Percentiles rank a stretch among this genome's conserved stretches.
These are phyloP conservation scores for Candida broadrunensis DNA, from an alignment of 805 yeast genomes.

Conservation along the genomic window DNA sequence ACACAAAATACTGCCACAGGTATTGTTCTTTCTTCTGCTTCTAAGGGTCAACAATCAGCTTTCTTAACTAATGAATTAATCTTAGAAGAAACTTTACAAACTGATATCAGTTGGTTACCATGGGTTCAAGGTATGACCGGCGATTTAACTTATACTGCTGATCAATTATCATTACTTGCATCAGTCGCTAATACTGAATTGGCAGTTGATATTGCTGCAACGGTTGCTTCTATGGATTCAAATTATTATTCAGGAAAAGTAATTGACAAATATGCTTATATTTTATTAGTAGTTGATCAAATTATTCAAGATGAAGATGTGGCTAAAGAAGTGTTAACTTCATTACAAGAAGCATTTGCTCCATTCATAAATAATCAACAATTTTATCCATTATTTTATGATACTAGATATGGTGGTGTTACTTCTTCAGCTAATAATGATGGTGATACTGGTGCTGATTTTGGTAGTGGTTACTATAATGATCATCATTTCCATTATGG, in stretches of 20 bases:
- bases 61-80: conserved; percentile 37
- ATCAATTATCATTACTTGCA: conserved; percentile 42
- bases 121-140: conserved; percentile 34
- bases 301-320: conserved; percentile 42
- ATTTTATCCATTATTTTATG: conserved; percentile 50
- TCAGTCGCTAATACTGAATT: conserved; percentile 46
- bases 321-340: conserved; percentile 30
- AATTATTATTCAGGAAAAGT: conserved; percentile 54
- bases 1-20: conserved; percentile 36
- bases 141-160: conserved; percentile 37
- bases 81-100: conserved; percentile 38
- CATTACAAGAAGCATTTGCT: conserved; percentile 43
- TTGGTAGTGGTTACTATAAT: conserved; percentile 74
- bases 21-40: conserved; percentile 41
- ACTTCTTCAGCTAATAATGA: conserved; percentile 48
- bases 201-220: conserved; percentile 40
- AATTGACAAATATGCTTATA: conserved; percentile 55
- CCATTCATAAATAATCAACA: conserved; percentile 40
- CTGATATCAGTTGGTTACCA: conserved; percentile 43
- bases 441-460: conserved; percentile 51
- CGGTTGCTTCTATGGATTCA: conserved; percentile 37
- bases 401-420: conserved; percentile 53
- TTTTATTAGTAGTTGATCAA: conserved; percentile 49
- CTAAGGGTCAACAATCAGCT: conserved; percentile 51
- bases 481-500: conserved; percentile 91